Conservation (phyloP, 2,329 filamentous ascomycete species). For the Huntiella savannae region DNA sequence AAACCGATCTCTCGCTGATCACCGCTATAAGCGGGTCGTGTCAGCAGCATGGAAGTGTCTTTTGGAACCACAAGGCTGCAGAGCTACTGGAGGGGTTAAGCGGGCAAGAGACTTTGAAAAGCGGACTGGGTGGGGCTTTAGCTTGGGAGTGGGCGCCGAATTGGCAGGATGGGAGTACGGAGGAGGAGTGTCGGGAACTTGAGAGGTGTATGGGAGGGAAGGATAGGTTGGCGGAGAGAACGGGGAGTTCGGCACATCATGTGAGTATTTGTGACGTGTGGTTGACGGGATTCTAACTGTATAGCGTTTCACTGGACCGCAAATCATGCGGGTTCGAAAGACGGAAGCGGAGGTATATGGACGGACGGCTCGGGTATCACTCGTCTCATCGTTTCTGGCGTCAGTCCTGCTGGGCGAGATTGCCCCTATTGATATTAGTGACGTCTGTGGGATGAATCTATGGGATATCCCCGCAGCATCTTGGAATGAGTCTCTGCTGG, state of each 20-base stretch:
- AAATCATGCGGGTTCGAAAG: constrained; percentile 74
- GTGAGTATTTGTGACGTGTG: constrained; percentile 29
- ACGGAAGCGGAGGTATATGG: constrained; percentile 67
- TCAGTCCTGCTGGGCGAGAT: constrained; percentile 72
- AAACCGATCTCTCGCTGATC: constrained; percentile 48
- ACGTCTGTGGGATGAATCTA: constrained; percentile 91
- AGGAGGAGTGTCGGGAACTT: constrained; percentile 77
- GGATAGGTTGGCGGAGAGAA: constrained; percentile 53
- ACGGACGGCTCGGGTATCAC: constrained; percentile 65
- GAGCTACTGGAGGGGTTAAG: constrained; percentile 36
- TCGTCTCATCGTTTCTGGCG: constrained; percentile 88
- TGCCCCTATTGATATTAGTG: constrained; percentile 80
- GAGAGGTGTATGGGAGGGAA: constrained; percentile 50
- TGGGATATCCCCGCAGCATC: constrained; percentile 65
- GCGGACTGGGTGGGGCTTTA: constrained; percentile 56
- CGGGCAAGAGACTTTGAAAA: constrained; percentile 38
- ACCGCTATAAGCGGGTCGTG: constrained; percentile 76
- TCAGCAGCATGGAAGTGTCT: constrained; percentile 95
- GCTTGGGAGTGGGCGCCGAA: constrained; percentile 81
- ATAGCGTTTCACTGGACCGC: constrained; percentile 87
- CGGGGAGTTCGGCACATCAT: constrained; percentile 88
- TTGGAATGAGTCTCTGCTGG: constrained; percentile 60
- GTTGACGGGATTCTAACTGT: background rate
- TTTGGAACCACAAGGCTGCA: constrained; percentile 62
- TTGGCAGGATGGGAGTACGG: constrained; percentile 95